Evolutionary conservation across 179 eudicot species (phyloP), one percentile per base, ranked within the genome.

Genomic region (Beta macrorhiza): DNA sequence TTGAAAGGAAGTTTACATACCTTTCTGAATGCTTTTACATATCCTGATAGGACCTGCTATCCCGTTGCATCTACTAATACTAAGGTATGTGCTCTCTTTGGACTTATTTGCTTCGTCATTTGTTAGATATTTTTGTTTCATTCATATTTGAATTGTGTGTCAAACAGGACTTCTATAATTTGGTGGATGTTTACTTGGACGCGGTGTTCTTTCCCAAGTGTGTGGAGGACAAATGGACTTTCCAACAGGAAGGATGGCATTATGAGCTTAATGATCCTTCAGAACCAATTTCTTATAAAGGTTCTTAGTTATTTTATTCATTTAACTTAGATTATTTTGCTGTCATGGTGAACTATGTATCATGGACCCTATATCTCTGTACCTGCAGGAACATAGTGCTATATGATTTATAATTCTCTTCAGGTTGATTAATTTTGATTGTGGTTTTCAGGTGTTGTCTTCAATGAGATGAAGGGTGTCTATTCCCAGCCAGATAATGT

Each of bases 221-320:
- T 72, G 92, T 95, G 64, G 97, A 91, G 79, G 98, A 93, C 73
- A 45, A 82, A 47, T 90, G 87, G 79, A 95, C 96, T 67, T 95
- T 95, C 82, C 99, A 95, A 83, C 99, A 95, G 83, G 99, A 95
- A 88, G 99, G 99, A 72, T 95, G 99, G 99, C 99, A 95, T 87
- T 93, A 95, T 78, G 99, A 95, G 86, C 90, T 95, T 78, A 86
- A 95, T 85, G 90, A 95, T 78, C 98, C 97, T 37, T 85, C 95
- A 32, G 94, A 94, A 70, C 93, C 92, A 45, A 95, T 95, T 84
- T 89, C 96, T 44, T 95, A 85, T 79, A 95, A 93, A 92, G 99
- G 99, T 90, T 53, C 22, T 62, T 81, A 22, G 44, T 45, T 47
- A 19, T n/a, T 58, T 53, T 57, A 7, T 22, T 55, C 19, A 74